phyloP scores from a whole-genome alignment of 768 basidiomycete genomes.

The Naganishia friedmannii region DNA sequence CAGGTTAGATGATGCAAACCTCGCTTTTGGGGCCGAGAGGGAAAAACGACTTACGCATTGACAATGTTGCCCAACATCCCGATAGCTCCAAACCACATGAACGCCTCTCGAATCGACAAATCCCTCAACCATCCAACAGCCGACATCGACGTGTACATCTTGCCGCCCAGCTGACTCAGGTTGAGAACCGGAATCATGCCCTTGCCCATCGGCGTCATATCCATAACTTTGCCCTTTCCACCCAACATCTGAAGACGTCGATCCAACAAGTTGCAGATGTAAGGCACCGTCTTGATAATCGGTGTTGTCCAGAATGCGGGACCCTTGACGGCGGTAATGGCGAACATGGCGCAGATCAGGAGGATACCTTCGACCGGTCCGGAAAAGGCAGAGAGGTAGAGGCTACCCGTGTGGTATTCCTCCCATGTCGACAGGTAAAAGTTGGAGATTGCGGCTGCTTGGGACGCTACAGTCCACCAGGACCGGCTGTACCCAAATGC shows the following conservation, averaged over 20 bases:
- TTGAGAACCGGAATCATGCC: constrained; percentile 26
- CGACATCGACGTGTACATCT: constrained; percentile 7
- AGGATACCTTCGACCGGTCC: constrained; percentile 96
- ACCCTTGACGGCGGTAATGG: constrained; percentile 73
- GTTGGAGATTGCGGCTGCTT: constrained; percentile 70
- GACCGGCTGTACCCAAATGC: constrained; percentile 88
- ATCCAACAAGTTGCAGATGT: constrained; percentile 16
- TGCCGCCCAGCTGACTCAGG: neutral
- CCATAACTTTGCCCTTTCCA: constrained; percentile 29
- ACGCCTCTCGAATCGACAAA: constrained; percentile 74
- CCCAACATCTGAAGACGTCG: constrained; percentile 25
- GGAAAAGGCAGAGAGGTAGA: constrained; percentile 88
- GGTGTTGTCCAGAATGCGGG: constrained; percentile 43
- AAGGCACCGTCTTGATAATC: constrained; percentile 33
- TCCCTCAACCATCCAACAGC: constrained; percentile 49
- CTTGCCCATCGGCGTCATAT: constrained; percentile 35
- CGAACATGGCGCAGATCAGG: constrained; percentile 72
- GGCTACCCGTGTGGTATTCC: constrained; percentile 56
- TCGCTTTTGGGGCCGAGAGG: too few relatives aligned
- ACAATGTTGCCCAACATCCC: constrained; percentile 76
- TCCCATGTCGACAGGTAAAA: constrained; percentile 80
- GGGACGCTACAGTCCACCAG: constrained; percentile 94
- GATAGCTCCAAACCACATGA: constrained; percentile 75
- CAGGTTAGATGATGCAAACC: neutral
- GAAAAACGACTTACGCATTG: constrained; percentile 57